phyloP scores from a whole-genome alignment of 495 filamentous ascomycete genomes.

The Cudoniella acicularis region DNA sequence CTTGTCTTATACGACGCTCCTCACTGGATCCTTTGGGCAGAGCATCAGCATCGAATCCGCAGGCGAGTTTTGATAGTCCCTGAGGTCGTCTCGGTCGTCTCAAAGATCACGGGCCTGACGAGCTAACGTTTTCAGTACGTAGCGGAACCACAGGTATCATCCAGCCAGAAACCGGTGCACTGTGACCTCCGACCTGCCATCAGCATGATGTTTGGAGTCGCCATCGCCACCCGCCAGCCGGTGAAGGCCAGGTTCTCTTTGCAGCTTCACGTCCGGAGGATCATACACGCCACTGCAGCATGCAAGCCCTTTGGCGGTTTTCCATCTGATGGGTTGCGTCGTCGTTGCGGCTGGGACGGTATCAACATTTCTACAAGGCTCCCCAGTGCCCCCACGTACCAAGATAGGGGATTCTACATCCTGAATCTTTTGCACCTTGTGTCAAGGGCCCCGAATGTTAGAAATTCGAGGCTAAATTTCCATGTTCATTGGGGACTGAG shows the following conservation, averaged over 20 bases:
- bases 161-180: conserved; percentile 1
- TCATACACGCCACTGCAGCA: conserved; percentile 8
- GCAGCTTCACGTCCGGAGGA: conserved; percentile 4
- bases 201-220: conserved; percentile 20
- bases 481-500: conserved; percentile 18
- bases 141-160: conserved; percentile 4
- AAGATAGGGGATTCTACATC: conserved; percentile 14
- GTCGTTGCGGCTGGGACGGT: not conserved
- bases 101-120: conserved; percentile 20
- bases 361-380: not conserved
- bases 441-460: conserved; percentile 10
- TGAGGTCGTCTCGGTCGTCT: conserved; percentile 16
- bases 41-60: not conserved
- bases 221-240: not conserved
- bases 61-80: conserved; percentile 21
- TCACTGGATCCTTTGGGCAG: conserved; percentile 5
- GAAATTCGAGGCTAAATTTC: conserved; percentile 3
- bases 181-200: not conserved
- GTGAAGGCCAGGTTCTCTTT: not conserved
- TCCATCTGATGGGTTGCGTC: conserved; percentile 11
- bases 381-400: conserved; percentile 4
- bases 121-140: conserved; percentile 26
- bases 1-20: conserved; percentile 14
- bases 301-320: not conserved
- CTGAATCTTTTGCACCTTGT: conserved; percentile 14